Conservation (phyloP, 1,284 basidiomycete species). For the Athelia psychrophila region DNA sequence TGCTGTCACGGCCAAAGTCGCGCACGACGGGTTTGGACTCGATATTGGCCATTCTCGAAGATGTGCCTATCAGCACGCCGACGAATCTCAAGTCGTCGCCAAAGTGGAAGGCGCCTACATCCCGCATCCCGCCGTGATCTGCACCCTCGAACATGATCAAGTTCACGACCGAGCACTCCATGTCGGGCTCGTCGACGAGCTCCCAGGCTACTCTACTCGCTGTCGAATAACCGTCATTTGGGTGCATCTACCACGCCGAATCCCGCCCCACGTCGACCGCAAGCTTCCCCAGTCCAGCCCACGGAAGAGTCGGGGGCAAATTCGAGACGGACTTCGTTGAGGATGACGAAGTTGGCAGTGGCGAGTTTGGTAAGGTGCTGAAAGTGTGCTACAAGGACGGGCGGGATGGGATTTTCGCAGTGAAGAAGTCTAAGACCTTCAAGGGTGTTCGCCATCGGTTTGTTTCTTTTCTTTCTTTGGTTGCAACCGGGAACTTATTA, state of each 20-base stretch:
- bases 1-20: constrained; percentile 64
- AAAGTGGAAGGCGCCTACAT: constrained; percentile 52
- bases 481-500: neutral
- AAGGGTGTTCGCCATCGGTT: constrained; percentile 90
- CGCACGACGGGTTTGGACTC: constrained; percentile 53
- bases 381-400: constrained; percentile 78
- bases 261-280: constrained; percentile 8
- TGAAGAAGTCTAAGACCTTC: constrained; percentile 95
- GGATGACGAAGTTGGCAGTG: constrained; percentile 83
- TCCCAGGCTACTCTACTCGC: constrained; percentile 37
- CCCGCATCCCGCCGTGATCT: constrained; percentile 40
- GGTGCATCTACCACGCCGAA: too few relatives aligned
- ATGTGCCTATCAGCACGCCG: constrained; percentile 53
- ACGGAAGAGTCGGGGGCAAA: constrained; percentile 34
- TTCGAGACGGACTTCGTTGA: constrained; percentile 82
- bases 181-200: constrained; percentile 53
- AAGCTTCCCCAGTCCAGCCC: constrained; percentile 31
- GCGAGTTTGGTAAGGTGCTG: constrained; percentile 93
- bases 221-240: constrained; percentile 24
- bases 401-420: constrained; percentile 66
- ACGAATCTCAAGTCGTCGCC: constrained; percentile 40
- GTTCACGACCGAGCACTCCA: constrained; percentile 41
- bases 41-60: constrained; percentile 37
- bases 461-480: constrained; percentile 27
- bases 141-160: constrained; percentile 44